phyloP scores from a whole-genome alignment of 2,329 filamentous ascomycete genomes.

The Byssoonygena ceratinophila region DNA sequence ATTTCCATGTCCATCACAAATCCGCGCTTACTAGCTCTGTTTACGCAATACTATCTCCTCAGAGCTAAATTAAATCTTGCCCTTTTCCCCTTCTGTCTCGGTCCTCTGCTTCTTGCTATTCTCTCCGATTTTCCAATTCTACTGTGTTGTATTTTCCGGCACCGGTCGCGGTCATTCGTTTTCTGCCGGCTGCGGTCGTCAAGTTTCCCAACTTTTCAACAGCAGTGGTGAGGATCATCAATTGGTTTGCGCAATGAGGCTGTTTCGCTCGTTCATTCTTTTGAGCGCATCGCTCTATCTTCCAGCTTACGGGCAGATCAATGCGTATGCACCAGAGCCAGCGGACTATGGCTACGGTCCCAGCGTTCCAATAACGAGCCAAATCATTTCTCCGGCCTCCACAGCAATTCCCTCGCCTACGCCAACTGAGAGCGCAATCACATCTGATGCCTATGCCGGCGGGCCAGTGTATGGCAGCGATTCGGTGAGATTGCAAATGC shows the following conservation, averaged over 20 bases:
- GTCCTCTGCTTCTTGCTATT: neutral
- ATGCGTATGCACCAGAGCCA: neutral
- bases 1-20: neutral
- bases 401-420: neutral
- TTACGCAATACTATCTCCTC: neutral
- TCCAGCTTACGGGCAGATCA: neutral
- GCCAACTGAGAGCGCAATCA: neutral
- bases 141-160: neutral
- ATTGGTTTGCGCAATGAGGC: constrained; percentile 1
- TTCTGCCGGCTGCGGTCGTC: neutral
- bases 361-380: neutral
- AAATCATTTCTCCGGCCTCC: neutral
- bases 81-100: neutral
- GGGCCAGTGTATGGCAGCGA: neutral
- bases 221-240: neutral
- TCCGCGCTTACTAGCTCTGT: neutral
- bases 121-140: neutral
- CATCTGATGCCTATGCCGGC: neutral
- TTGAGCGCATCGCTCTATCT: neutral
- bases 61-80: neutral
- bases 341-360: neutral
- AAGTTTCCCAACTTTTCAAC: neutral
- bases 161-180: neutral
- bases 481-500: neutral
- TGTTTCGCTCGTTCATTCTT: neutral